These are phyloP conservation scores for Monosporascus sp. DNA, from an alignment of 2,329 filamentous ascomycete genomes.

Conservation along the genomic window DNA sequence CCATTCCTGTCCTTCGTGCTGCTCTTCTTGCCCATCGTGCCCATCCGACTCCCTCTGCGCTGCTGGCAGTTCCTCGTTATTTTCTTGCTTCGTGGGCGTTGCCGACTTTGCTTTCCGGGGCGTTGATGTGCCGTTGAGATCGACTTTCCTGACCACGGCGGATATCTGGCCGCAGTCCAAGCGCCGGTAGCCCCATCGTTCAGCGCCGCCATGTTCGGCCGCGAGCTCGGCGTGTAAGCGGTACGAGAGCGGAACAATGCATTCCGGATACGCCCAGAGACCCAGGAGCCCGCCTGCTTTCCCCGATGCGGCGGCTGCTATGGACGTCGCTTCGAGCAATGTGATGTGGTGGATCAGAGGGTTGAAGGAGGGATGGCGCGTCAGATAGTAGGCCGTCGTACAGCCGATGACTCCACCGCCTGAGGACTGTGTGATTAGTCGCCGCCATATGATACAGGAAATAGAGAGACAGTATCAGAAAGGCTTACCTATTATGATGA, in stretches of 20 bases:
- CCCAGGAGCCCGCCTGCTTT: slow-evolving; percentile 90
- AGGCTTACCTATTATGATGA: neutral
- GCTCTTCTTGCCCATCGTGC: slow-evolving; percentile 12
- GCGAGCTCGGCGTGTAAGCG: slow-evolving; percentile 77
- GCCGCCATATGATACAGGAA: neutral
- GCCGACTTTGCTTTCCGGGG: slow-evolving; percentile 10
- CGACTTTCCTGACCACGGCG: slow-evolving; percentile 26
- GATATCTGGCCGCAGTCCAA: slow-evolving; percentile 64
- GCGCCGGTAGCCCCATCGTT: slow-evolving; percentile 80
- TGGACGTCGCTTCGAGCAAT: slow-evolving; percentile 75
- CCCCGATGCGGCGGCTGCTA: slow-evolving; percentile 88
- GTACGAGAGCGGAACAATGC: slow-evolving; percentile 82
- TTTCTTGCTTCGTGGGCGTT: neutral
- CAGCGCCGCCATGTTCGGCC: slow-evolving; percentile 71
- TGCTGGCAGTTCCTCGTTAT: slow-evolving; percentile 6
- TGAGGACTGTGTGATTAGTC: slow-evolving; percentile 25
- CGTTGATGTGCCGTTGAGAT: slow-evolving; percentile 29
- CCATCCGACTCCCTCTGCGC: neutral
- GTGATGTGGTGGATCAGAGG: slow-evolving; percentile 71
- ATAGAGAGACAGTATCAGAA: neutral
- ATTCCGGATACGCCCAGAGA: slow-evolving; percentile 83
- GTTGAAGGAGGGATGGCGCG: slow-evolving; percentile 77
- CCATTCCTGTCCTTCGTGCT: slow-evolving; percentile 41
- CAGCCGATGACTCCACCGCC: slow-evolving; percentile 91
- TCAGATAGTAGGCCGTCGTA: slow-evolving; percentile 87